phyloP scores from a whole-genome alignment of 2,329 filamentous ascomycete genomes.

The Magnaporthales sp. region DNA sequence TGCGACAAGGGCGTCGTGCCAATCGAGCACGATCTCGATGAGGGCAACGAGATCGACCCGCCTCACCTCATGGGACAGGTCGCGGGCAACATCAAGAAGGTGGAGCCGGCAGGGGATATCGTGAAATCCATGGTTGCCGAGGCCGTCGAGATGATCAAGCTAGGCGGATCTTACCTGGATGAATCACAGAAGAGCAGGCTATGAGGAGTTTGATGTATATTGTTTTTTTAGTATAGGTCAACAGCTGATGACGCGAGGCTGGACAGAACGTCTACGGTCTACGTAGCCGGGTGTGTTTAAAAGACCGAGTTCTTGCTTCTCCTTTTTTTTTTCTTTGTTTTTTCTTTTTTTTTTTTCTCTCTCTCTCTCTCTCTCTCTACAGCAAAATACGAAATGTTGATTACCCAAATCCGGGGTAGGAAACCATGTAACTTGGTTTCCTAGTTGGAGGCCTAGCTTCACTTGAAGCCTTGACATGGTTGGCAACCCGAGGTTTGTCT shows the following conservation, averaged over 20 bases:
- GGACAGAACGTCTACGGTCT: background rate
- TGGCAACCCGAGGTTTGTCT: too few relatives aligned
- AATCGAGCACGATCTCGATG: constrained; percentile 72
- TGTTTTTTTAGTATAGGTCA: background rate
- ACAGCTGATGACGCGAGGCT: too few relatives aligned
- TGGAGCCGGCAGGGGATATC: constrained; percentile 77
- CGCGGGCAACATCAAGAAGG: constrained; percentile 63
- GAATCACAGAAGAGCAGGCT: constrained; percentile 1
- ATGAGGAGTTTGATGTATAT: background rate
- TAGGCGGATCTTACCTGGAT: constrained; percentile 50
- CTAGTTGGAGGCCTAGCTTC: too few relatives aligned
- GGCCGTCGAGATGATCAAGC: constrained; percentile 58
- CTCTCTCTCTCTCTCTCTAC: too few relatives aligned
- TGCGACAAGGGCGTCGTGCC: constrained; percentile 73
- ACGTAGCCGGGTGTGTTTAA: too few relatives aligned
- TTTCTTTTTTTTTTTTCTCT: too few relatives aligned
- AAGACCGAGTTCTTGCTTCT: too few relatives aligned
- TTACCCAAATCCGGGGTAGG: too few relatives aligned
- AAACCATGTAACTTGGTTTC: too few relatives aligned
- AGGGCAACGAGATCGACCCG: constrained; percentile 69
- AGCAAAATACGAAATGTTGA: too few relatives aligned
- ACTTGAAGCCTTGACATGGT: too few relatives aligned
- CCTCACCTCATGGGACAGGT: constrained; percentile 95
- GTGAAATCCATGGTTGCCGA: constrained; percentile 84
- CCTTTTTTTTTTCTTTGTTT: too few relatives aligned